These are phyloP conservation scores for Beauveria medogensis DNA, from an alignment of 2,329 filamentous ascomycete species.

Conservation along the genomic window DNA sequence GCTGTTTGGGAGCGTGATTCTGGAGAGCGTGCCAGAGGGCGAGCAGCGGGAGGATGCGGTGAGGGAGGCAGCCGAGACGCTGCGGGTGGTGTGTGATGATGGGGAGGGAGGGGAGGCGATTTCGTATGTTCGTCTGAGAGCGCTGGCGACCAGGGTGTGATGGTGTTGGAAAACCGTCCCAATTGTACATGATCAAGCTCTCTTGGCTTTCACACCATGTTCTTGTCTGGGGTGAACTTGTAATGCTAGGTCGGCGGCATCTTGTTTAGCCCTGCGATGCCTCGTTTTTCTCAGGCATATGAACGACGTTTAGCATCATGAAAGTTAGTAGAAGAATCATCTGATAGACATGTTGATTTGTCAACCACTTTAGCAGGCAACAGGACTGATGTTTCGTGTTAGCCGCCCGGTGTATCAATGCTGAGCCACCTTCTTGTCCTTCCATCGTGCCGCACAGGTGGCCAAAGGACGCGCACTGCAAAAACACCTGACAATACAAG, in stretches of 20 bases:
- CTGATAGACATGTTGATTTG: no score
- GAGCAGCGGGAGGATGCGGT: conserved; percentile 44
- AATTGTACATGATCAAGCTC: no score
- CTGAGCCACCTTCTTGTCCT: background rate
- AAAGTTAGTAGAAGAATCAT: no score
- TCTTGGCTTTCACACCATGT: no score
- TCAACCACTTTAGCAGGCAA: background rate
- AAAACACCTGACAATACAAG: background rate
- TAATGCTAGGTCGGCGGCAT: no score
- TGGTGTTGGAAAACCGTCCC: background rate
- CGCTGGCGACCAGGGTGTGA: conserved; percentile 32
- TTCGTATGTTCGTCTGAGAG: conserved; percentile 47
- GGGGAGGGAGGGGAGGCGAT: conserved; percentile 49
- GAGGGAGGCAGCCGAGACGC: conserved; percentile 43
- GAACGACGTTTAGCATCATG: no score
- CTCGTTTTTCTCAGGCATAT: no score
- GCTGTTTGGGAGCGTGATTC: conserved; percentile 52
- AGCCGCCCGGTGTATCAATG: background rate
- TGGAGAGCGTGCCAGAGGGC: conserved; percentile 41
- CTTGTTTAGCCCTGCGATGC: no score
- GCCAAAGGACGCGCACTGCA: background rate
- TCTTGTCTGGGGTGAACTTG: no score
- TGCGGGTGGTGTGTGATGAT: conserved; percentile 46
- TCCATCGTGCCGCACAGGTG: background rate
- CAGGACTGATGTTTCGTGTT: background rate